Conservation (phyloP, 176 grass and related monocot species). For the Zea luxurians region DNA sequence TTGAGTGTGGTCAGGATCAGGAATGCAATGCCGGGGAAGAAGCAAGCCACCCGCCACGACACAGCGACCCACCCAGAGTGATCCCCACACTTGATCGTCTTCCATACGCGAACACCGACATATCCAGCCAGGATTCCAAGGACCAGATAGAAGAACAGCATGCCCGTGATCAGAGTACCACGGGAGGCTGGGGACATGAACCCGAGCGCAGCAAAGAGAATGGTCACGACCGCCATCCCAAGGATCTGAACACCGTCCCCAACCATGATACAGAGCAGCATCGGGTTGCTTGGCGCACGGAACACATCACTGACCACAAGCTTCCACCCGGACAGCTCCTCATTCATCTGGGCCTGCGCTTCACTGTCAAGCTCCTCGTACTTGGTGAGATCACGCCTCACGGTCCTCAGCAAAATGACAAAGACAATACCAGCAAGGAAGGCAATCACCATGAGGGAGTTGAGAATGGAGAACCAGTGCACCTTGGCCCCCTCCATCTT, state of each 20-base stretch:
- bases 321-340: conserved; percentile 87
- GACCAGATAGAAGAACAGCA: conserved; percentile 77
- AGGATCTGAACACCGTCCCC: conserved; percentile 82
- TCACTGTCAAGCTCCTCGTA: conserved; percentile 82
- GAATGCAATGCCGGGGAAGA: conserved; percentile 85
- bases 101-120: conserved; percentile 59
- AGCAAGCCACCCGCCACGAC: conserved; percentile 66
- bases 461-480: conserved; percentile 89
- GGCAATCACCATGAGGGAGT: conserved; percentile 83
- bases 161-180: conserved; percentile 66
- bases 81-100: conserved; percentile 71
- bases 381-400: conserved; percentile 65
- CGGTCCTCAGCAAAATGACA: conserved; percentile 69
- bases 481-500: conserved; percentile 92
- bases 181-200: conserved; percentile 85
- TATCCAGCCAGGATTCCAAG: conserved; percentile 77
- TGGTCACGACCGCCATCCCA: conserved; percentile 75
- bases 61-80: conserved; percentile 67
- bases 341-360: conserved; percentile 74
- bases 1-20: conserved; percentile 77
- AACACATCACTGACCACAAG: conserved; percentile 81
- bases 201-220: conserved; percentile 69
- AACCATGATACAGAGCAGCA: conserved; percentile 73
- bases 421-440: conserved; percentile 80
- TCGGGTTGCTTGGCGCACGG: conserved; percentile 63